Conservation (phyloP, 225 moss, liverwort and hornwort species). For the Sphagnum contortum region DNA sequence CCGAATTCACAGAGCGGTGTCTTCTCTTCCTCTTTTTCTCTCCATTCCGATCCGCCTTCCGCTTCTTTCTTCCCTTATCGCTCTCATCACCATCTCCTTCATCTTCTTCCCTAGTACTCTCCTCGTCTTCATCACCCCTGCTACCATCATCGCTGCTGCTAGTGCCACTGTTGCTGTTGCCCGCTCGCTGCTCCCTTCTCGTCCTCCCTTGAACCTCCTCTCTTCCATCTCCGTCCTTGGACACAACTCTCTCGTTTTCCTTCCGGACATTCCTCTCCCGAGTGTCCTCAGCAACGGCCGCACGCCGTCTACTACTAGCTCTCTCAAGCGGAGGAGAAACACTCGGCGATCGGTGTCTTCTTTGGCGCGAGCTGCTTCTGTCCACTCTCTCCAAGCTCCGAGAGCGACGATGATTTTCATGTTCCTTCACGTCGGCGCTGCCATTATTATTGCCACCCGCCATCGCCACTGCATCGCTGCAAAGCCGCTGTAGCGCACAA, state of each 20-base stretch:
- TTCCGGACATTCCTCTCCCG: too few species aligned
- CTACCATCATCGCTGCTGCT: constrained; percentile 21
- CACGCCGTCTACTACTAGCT: too few species aligned
- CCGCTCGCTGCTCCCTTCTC: constrained; percentile 13
- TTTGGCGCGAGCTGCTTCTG: constrained; percentile 15
- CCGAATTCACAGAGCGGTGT: constrained; percentile 26
- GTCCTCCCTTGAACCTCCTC: constrained; percentile 13
- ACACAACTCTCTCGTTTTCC: too few species aligned
- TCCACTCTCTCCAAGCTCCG: constrained; percentile 38
- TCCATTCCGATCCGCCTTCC: constrained; percentile 10
- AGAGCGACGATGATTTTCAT: constrained; percentile 10
- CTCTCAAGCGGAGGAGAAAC: constrained; percentile 10
- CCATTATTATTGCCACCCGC: constrained; percentile 18
- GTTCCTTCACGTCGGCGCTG: constrained; percentile 11
- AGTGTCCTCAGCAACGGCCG: too few species aligned
- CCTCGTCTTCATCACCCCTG: constrained; percentile 17
- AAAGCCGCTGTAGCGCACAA: too few species aligned
- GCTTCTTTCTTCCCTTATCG: constrained; percentile 24
- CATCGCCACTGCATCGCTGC: constrained; percentile 15
- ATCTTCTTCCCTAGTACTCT: constrained; percentile 8
- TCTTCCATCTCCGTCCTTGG: too few species aligned
- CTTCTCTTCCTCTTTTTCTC: constrained; percentile 37
- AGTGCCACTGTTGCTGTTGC: constrained; percentile 19
- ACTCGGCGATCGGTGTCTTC: constrained; percentile 31
- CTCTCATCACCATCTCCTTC: constrained; percentile 22